Conservation (phyloP, 345 rosid genomes). For the Crucihimalaya himalaica region DNA sequence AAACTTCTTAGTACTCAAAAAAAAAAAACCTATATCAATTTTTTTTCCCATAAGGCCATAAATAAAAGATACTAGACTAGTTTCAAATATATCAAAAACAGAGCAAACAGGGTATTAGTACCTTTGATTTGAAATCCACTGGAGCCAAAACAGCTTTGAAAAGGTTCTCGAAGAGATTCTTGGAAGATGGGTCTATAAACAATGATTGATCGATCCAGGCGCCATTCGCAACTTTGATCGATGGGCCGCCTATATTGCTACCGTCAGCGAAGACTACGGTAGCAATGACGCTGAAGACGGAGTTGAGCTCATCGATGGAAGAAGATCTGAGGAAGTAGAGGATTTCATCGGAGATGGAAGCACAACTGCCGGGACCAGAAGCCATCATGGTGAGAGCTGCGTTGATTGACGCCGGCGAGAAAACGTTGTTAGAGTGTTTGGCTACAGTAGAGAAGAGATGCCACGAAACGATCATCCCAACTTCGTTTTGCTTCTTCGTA, state of each 20-base stretch:
- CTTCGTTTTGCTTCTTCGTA: slow-evolving; percentile 15
- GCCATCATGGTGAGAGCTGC: background rate
- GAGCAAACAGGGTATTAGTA: background rate
- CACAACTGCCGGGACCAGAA: background rate
- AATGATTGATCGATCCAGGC: background rate
- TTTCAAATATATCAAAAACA: background rate
- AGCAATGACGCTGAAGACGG: background rate
- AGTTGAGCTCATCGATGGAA: background rate
- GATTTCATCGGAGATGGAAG: background rate
- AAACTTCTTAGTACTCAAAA: too few species aligned
- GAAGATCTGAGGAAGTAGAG: background rate
- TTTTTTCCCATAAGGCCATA: too few species aligned
- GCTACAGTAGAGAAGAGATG: background rate
- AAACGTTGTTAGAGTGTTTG: background rate
- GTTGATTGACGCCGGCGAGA: slow-evolving; percentile 3
- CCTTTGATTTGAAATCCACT: background rate
- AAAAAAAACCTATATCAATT: too few species aligned
- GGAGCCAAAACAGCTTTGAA: background rate
- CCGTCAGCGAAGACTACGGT: background rate
- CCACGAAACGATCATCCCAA: background rate
- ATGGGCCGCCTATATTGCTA: background rate
- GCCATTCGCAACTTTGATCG: background rate
- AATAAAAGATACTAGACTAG: background rate
- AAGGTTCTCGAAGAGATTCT: background rate
- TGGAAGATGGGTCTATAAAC: background rate